Evolutionary conservation across 495 filamentous ascomycete species (phyloP).

Genomic region (Aspergillus diversus): DNA sequence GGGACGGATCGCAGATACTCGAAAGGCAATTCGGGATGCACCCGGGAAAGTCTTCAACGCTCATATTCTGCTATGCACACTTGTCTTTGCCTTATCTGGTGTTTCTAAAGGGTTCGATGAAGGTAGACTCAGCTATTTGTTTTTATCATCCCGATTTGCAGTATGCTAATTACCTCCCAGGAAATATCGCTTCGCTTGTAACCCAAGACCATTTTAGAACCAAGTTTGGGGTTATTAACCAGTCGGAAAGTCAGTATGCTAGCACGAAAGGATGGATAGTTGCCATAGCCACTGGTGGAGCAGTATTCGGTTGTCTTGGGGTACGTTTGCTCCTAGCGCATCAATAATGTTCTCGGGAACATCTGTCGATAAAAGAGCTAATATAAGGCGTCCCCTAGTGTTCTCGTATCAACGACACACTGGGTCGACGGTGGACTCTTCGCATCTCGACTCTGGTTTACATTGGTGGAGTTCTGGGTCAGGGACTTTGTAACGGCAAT

Average conservation of each 20-base stretch:
- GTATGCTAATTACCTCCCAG: conserved; percentile 2
- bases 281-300: conserved; percentile 64
- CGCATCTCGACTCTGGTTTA: conserved; percentile 54
- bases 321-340: conserved; percentile 14
- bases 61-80: conserved; percentile 26
- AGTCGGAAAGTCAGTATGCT: conserved; percentile 51
- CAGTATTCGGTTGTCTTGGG: conserved; percentile 34
- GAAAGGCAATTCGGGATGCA: conserved; percentile 31
- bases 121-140: background rate
- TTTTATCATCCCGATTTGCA: background rate
- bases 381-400: no score
- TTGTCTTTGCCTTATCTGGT: conserved; percentile 28
- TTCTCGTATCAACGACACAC: conserved; percentile 26
- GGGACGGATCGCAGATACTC: conserved; percentile 66
- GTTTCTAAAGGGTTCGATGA: conserved; percentile 31
- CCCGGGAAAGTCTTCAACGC: conserved; percentile 27
- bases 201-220: conserved; percentile 26
- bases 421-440: conserved; percentile 45
- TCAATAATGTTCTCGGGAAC: background rate
- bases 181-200: conserved; percentile 30
- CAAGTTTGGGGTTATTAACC: conserved; percentile 53
- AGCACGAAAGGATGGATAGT: conserved; percentile 59
- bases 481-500: conserved; percentile 53
- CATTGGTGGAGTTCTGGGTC: conserved; percentile 59
- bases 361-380: background rate